phyloP scores from a whole-genome alignment of 352 stramenopile genomes.

The Phytopythium boreale region DNA sequence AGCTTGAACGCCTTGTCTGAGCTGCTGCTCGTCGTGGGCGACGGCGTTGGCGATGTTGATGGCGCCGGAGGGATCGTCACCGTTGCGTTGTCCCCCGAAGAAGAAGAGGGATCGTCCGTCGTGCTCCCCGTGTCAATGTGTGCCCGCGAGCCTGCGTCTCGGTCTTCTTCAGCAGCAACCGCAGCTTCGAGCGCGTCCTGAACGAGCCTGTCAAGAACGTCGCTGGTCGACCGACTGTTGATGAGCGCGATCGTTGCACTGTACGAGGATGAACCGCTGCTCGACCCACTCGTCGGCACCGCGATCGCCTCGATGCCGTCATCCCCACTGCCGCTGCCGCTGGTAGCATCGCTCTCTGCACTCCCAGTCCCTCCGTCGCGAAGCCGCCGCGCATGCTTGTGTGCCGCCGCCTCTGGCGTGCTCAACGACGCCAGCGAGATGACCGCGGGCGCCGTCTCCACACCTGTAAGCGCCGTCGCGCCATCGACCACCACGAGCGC shows the following conservation, averaged over 20 bases:
- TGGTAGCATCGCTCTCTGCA: not conserved
- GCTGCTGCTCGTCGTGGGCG: not conserved
- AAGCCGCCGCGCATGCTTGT: not conserved
- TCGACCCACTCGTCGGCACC: not conserved
- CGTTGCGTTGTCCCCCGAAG: not conserved
- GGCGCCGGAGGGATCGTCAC: not conserved
- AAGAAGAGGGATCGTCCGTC: not conserved
- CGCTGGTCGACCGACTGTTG: not conserved
- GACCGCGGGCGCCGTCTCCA: not conserved
- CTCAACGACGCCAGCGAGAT: not conserved
- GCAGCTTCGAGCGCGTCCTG: not conserved
- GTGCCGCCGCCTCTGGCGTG: not conserved
- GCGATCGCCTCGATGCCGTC: not conserved
- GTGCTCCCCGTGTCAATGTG: not conserved
- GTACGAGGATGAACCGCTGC: not conserved
- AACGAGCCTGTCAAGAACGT: not conserved
- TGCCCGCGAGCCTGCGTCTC: not conserved
- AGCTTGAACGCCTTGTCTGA: conserved; percentile 3
- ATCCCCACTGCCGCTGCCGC: not conserved
- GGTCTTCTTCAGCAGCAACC: not conserved
- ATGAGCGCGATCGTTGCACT: conserved; percentile 1
- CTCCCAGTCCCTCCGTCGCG: not conserved
- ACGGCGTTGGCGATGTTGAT: not conserved
- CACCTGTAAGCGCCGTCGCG: not conserved
- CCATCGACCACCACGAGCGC: not conserved